Percentiles rank a stretch among this genome's conserved stretches.
These are phyloP conservation scores for Aegilops speltoides DNA, from an alignment of 176 grass and related monocot species.

Conservation along the genomic window DNA sequence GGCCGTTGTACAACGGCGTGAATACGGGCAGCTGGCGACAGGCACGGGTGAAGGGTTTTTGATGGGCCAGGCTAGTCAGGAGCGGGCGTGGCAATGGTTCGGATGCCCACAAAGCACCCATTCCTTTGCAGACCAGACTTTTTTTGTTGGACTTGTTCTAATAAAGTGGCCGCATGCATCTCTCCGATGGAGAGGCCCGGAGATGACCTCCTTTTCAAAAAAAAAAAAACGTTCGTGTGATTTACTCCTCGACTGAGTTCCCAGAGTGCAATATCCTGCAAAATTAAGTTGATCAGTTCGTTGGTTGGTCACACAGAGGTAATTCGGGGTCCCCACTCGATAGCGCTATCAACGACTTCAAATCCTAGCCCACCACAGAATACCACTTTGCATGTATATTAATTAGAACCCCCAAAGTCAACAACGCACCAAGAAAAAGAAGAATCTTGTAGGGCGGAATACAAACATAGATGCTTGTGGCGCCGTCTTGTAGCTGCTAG, in stretches of 20 bases:
- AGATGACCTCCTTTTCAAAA: too few species aligned
- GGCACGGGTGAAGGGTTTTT: too few species aligned
- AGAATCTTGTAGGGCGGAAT: not conserved
- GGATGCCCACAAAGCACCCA: too few species aligned
- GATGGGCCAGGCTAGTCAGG: too few species aligned
- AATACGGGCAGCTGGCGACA: too few species aligned
- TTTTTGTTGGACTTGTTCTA: too few species aligned
- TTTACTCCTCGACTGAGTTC: not conserved
- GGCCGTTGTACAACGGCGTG: too few species aligned
- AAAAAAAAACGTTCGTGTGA: too few species aligned
- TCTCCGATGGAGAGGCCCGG: too few species aligned
- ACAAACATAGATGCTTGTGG: not conserved
- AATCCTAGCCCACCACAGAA: constrained; percentile 20
- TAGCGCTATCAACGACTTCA: constrained; percentile 12
- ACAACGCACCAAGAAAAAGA: not conserved
- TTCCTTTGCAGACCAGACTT: too few species aligned
- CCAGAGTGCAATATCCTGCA: not conserved
- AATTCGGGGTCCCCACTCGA: not conserved
- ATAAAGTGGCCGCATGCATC: too few species aligned
- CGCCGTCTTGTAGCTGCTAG: not conserved
- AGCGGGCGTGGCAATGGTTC: too few species aligned
- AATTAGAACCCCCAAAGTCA: not conserved
- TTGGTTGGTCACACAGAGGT: not conserved
- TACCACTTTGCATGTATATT: constrained; percentile 17
- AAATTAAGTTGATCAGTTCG: not conserved